A percentile compares a stretch with the other conserved stretches of the same genome.
phyloP scores from a whole-genome alignment of 345 rosid species.

The Erucastrum elatum region DNA sequence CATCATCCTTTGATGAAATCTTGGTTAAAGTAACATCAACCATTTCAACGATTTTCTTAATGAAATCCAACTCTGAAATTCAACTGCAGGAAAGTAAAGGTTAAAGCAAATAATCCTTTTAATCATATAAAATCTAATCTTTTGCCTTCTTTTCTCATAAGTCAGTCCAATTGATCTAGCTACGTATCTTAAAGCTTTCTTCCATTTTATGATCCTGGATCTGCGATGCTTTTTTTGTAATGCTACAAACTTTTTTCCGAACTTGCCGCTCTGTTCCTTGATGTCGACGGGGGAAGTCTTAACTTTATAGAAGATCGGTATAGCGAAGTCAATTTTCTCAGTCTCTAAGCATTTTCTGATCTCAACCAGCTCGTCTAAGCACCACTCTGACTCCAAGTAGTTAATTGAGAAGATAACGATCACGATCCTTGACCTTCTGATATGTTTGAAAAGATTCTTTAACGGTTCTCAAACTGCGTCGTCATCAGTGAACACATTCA shows the following conservation, averaged over 20 bases:
- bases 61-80: neutral
- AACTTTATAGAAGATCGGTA: conserved; percentile 21
- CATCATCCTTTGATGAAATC: neutral
- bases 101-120: neutral
- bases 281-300: neutral
- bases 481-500: conserved; percentile 28
- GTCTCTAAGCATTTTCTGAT: conserved; percentile 6
- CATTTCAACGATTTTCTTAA: neutral
- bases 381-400: conserved; percentile 12
- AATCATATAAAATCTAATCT: neutral
- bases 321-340: neutral
- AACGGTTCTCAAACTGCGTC: neutral
- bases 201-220: neutral
- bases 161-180: neutral
- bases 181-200: neutral
- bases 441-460: neutral
- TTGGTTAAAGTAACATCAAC: neutral
- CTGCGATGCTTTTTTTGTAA: neutral
- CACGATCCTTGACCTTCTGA: neutral
- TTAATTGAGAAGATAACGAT: conserved; percentile 18
- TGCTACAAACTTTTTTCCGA: neutral
- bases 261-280: conserved; percentile 8
- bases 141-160: neutral
- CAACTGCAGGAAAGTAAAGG: neutral
- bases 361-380: conserved; percentile 14